A percentile compares a stretch with the other conserved stretches of the same genome.
Conservation (phyloP, 1,284 basidiomycete genomes). For the Rhodotorula glutinis region DNA sequence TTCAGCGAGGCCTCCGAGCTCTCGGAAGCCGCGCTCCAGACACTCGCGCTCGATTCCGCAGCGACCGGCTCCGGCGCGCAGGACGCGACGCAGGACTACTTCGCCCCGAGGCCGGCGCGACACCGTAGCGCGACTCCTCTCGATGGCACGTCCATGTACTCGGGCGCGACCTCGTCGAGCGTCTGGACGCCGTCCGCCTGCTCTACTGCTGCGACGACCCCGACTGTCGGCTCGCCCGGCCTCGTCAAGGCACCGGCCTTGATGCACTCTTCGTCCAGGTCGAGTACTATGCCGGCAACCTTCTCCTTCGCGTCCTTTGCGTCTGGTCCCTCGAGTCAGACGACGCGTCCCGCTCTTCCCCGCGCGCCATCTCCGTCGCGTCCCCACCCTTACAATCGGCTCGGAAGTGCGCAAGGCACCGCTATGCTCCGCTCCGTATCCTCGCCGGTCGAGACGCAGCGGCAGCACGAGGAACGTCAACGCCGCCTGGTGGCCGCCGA, state of each 20-base stretch:
- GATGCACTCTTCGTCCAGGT: slow-evolving; percentile 12
- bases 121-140: background rate
- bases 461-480: slow-evolving; percentile 25
- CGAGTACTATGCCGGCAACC: slow-evolving; percentile 9
- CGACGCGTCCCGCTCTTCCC: background rate
- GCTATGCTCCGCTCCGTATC: slow-evolving; percentile 31
- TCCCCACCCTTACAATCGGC: slow-evolving; percentile 15
- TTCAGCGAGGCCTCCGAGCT: background rate
- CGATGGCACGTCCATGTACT: slow-evolving; percentile 1
- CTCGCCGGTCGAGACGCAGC: slow-evolving; percentile 34
- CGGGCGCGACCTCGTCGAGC: slow-evolving; percentile 16
- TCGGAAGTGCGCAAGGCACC: background rate
- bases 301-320: slow-evolving; percentile 22
- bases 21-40: background rate
- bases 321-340: background rate
- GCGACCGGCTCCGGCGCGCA: slow-evolving; percentile 1
- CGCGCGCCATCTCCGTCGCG: slow-evolving; percentile 13
- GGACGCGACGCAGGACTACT: slow-evolving; percentile 25
- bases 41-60: slow-evolving; percentile 8
- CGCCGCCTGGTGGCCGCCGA: slow-evolving; percentile 16
- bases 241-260: slow-evolving; percentile 2
- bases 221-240: slow-evolving; percentile 6
- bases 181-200: slow-evolving; percentile 7
- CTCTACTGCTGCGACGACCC: slow-evolving; percentile 18
- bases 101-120: slow-evolving; percentile 17